Evolutionary conservation across 108 stramenopile species (phyloP), one percentile per base, ranked within the genome.

Genomic region (Poteriospumella lacustris): DNA sequence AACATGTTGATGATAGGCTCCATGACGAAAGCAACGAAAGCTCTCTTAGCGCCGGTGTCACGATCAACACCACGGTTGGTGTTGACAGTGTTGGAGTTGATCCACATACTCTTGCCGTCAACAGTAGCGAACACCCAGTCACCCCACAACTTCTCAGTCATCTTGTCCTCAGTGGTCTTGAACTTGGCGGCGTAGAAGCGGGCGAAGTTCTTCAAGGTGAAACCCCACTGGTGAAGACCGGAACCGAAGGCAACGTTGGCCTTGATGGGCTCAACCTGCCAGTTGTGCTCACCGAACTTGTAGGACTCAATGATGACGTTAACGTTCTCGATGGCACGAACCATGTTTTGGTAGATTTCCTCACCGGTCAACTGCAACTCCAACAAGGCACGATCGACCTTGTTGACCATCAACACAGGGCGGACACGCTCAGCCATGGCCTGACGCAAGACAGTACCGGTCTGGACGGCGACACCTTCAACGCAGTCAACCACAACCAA

Each of bases 181-280:
- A 99, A 98, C 90, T 98, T 99, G 62, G 91, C 91, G 52, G 94
- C 95, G 87, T 99, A 99, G 44, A 96, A 95, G 85, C 88, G 89
- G 81, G 97, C 98, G 79, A 99, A 99, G 77, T 92, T 89, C 95
- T 98, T 96, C 58, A 99, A 87, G 79, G 98, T 99, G 91, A 99
- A 99, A 41, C 97, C 98, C 98, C 98, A 99, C 83, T 97, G 97
- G 89, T 99, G 98, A 68, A 99, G 93, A 87, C 98, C 98, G 81
- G 94, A 95, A 68, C 98, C 98, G 83, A 99, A 98, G 78, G 98
- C 97, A 56, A 99, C 98, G 76, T 94, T 97, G 78, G 96, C 98
- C 86, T 94, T 92, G 78, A 92, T 88, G 76, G 98, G 98, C 82
- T 97, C 92, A 58, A 99, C 98, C 89, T 98, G 97, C 70, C 70